A percentile compares a stretch with the other conserved stretches of the same genome.
phyloP scores from a whole-genome alignment of 1,139 yeast species.

The Magnusiomyces suaveolens region DNA sequence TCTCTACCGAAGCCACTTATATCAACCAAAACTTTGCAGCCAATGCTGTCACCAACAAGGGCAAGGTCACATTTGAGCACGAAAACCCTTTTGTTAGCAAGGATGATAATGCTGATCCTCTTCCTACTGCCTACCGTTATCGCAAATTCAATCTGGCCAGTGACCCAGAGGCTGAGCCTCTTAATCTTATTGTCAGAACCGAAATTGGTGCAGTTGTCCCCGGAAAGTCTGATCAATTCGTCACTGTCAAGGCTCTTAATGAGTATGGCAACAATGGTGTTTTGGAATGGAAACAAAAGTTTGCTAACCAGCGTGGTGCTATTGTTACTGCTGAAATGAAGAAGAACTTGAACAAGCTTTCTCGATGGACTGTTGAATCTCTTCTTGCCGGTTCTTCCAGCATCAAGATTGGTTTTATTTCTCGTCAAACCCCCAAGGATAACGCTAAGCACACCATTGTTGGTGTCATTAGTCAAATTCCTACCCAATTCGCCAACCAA shows the following conservation, averaged over 20 bases:
- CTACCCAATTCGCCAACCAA: conserved; percentile 46
- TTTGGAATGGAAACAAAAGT: conserved; percentile 52
- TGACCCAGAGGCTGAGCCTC: conserved; percentile 36
- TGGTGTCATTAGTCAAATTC: conserved; percentile 49
- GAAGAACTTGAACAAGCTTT: conserved; percentile 51
- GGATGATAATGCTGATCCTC: conserved; percentile 36
- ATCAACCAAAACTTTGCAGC: conserved; percentile 49
- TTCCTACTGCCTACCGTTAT: conserved; percentile 49
- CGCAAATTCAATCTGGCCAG: conserved; percentile 40
- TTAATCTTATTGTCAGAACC: conserved; percentile 44
- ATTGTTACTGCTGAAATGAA: conserved; percentile 57
- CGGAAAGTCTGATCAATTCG: conserved; percentile 28
- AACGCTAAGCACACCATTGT: conserved; percentile 46
- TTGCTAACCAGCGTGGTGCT: conserved; percentile 52
- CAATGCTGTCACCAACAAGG: conserved; percentile 35
- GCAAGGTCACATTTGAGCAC: conserved; percentile 31
- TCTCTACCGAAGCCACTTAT: conserved; percentile 48
- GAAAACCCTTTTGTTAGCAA: conserved; percentile 42
- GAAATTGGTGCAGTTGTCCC: conserved; percentile 44
- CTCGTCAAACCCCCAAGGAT: conserved; percentile 46
- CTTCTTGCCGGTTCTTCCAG: conserved; percentile 44
- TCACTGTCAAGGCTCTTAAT: conserved; percentile 48
- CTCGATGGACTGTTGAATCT: conserved; percentile 55
- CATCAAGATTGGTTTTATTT: conserved; percentile 54
- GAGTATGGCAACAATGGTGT: conserved; percentile 42